Percentiles rank a stretch among this genome's conserved stretches.
phyloP scores from a whole-genome alignment of 1,284 basidiomycete genomes.

The Cutaneotrichosporon sp. region DNA sequence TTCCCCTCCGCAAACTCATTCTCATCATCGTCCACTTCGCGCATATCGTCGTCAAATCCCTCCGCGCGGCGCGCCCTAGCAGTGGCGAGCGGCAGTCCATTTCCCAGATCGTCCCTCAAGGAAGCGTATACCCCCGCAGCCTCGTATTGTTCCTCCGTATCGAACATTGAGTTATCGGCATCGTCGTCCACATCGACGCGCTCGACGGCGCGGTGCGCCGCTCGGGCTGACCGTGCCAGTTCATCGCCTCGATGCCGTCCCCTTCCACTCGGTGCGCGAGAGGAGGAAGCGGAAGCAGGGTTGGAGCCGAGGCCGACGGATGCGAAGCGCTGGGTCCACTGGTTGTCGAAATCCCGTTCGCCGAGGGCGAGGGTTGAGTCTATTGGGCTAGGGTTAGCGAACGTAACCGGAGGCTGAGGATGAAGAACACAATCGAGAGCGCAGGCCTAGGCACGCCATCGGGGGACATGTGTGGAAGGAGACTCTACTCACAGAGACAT shows the following conservation, averaged over 20 bases:
- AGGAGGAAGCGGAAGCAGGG: background rate
- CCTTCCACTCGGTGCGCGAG: background rate
- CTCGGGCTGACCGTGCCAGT: conserved; percentile 3
- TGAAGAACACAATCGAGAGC: too few relatives aligned
- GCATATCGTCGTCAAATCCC: conserved; percentile 25
- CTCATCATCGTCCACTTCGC: conserved; percentile 21
- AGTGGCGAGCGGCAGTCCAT: conserved; percentile 21
- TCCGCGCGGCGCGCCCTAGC: conserved; percentile 18
- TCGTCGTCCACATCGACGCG: conserved; percentile 6
- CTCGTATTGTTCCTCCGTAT: conserved; percentile 16
- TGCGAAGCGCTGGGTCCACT: conserved; percentile 26
- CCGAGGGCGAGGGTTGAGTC: conserved; percentile 29
- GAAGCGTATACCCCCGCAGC: conserved; percentile 9
- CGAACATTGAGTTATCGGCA: conserved; percentile 19
- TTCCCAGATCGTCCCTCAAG: conserved; percentile 19
- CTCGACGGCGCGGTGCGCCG: background rate
- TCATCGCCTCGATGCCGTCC: background rate
- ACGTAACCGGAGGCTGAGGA: background rate
- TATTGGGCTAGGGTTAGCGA: conserved; percentile 29
- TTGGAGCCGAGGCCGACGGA: background rate
- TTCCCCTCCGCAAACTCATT: conserved; percentile 31
- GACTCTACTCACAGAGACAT: conserved; percentile 34
- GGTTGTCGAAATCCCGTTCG: conserved; percentile 37
- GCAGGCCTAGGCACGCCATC: background rate
- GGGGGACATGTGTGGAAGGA: background rate